Percentiles rank a stretch among this genome's conserved stretches.
Conservation (phyloP, 2,329 filamentous ascomycete genomes). For the Trichoderma arundinaceum region DNA sequence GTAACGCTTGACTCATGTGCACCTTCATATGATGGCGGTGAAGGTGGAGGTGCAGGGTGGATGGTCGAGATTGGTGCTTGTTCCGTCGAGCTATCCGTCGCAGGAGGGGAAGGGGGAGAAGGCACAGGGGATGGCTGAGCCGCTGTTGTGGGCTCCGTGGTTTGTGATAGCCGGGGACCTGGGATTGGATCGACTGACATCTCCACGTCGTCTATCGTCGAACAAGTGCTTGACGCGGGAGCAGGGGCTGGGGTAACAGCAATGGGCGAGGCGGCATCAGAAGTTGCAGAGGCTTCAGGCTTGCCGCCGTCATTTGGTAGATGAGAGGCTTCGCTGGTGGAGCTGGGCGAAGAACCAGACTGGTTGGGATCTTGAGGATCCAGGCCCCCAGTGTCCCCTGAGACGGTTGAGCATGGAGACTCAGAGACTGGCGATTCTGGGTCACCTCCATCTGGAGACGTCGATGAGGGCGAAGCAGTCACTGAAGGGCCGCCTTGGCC, state of each 20-base stretch:
- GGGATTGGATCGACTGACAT: neutral
- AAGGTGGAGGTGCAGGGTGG: neutral
- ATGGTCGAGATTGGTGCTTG: neutral
- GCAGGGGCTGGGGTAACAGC: neutral
- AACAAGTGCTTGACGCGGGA: constrained; percentile 15
- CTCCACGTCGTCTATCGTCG: neutral
- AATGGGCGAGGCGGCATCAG: neutral
- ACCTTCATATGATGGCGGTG: neutral
- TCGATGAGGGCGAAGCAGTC: neutral
- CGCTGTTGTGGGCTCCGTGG: neutral
- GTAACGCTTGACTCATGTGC: neutral
- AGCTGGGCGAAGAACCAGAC: neutral
- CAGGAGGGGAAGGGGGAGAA: neutral
- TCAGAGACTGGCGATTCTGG: neutral
- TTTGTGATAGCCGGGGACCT: neutral
- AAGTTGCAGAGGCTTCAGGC: neutral
- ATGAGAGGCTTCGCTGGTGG: neutral
- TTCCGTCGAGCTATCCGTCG: neutral
- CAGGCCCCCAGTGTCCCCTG: neutral
- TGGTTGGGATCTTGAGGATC: constrained; percentile 11
- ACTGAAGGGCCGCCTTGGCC: neutral
- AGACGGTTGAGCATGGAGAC: constrained; percentile 5
- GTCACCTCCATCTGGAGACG: neutral
- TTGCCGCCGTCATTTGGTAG: neutral
- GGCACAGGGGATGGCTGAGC: neutral